Evolutionary conservation across 2,329 filamentous ascomycete genomes (phyloP).

Genomic region (Phialocephala subalpina): DNA sequence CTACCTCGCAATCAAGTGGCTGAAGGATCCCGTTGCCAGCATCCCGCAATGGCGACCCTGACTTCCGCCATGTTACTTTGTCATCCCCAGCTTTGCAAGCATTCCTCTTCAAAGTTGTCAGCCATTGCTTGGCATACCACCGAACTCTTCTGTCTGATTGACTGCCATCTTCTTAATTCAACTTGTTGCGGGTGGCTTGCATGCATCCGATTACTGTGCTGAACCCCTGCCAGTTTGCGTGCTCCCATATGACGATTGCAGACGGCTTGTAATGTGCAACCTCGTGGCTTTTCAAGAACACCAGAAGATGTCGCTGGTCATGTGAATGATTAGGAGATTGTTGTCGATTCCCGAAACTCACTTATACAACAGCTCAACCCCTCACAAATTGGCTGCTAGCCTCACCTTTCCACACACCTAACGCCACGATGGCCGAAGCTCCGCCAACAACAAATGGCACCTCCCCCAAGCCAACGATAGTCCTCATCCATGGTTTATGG

Average conservation of each 20-base stretch:
- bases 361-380: neutral
- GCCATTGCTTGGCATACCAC: neutral
- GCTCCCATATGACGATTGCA: neutral
- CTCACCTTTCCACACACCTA: neutral
- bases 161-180: neutral
- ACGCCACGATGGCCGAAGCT: neutral
- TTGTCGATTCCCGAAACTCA: neutral
- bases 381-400: neutral
- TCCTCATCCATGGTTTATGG: slow-evolving; percentile 39
- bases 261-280: neutral
- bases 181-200: neutral
- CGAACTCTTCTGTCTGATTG: neutral
- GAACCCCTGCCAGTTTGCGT: neutral
- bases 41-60: neutral
- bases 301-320: neutral
- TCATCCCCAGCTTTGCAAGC: neutral
- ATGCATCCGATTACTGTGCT: slow-evolving; percentile 5
- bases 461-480: slow-evolving; percentile 22
- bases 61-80: neutral
- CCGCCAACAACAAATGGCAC: neutral
- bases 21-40: neutral
- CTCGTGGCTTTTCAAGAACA: neutral
- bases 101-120: neutral
- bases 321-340: neutral
- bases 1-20: slow-evolving; percentile 3